These are phyloP conservation scores for Trichoderma sp. DNA, from an alignment of 2,329 filamentous ascomycete species.

Conservation along the genomic window DNA sequence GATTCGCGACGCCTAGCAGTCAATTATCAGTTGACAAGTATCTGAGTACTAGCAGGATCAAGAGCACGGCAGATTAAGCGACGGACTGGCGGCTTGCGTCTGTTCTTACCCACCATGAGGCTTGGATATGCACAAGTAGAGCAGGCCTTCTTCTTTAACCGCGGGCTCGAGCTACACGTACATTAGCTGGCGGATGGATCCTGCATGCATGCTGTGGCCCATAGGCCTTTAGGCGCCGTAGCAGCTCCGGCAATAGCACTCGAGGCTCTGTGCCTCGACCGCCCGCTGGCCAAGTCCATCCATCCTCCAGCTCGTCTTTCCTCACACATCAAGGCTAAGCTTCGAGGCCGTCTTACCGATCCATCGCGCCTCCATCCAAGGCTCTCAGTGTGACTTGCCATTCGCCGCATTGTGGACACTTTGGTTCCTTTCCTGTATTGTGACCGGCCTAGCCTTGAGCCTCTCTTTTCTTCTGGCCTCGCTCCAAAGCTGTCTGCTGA, in stretches of 20 bases:
- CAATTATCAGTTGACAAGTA: conserved; percentile 10
- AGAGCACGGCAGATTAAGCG: conserved; percentile 19
- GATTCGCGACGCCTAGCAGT: neutral
- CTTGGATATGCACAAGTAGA: neutral
- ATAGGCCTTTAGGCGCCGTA: neutral
- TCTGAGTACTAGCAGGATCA: neutral
- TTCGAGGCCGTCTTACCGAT: neutral
- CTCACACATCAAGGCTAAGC: conserved; percentile 3
- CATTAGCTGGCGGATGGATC: conserved; percentile 20
- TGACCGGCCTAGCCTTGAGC: neutral
- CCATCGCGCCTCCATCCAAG: conserved; percentile 1
- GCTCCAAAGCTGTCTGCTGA: conserved; percentile 3
- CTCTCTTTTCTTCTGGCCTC: neutral
- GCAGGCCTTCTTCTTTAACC: conserved; percentile 6
- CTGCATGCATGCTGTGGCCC: conserved; percentile 2
- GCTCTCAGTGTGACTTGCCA: neutral
- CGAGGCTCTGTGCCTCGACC: neutral
- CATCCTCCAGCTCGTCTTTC: neutral
- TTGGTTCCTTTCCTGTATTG: neutral
- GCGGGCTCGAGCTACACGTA: conserved; percentile 18
- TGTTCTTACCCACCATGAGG: conserved; percentile 17
- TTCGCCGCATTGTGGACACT: neutral
- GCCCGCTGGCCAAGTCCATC: neutral
- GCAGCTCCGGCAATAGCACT: neutral
- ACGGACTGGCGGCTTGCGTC: conserved; percentile 24